Conservation (phyloP, 306 rosid genomes). For the Cucurbita pepo region DNA sequence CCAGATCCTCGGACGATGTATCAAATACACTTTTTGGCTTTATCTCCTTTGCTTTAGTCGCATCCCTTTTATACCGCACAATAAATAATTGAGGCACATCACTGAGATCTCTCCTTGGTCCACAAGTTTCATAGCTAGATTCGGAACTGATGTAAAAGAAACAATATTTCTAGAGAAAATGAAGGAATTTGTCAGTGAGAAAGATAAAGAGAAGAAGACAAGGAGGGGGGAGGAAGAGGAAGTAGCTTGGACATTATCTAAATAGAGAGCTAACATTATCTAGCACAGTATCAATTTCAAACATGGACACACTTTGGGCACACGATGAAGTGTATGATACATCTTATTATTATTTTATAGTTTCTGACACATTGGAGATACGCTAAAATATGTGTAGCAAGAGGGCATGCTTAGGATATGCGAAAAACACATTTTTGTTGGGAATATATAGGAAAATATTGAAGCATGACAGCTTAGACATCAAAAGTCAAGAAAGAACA, state of each 20-base stretch:
- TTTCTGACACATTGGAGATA: not conserved
- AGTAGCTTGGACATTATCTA: not conserved
- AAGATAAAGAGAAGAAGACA: not conserved
- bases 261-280: not conserved
- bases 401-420: not conserved
- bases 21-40: slow-evolving; percentile 27
- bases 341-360: not conserved
- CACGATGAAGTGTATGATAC: not conserved
- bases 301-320: not conserved
- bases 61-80: slow-evolving; percentile 65
- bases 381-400: not conserved
- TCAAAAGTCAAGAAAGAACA: not conserved
- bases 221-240: not conserved
- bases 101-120: slow-evolving; percentile 38
- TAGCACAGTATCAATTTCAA: not conserved
- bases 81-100: slow-evolving; percentile 59
- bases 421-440: not conserved
- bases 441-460: not conserved
- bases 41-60: slow-evolving; percentile 28
- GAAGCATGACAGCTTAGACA: not conserved
- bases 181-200: not conserved
- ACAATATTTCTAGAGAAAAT: slow-evolving; percentile 50
- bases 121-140: slow-evolving; percentile 65
- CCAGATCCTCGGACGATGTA: slow-evolving; percentile 32
- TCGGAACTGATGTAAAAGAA: slow-evolving; percentile 59